Evolutionary conservation across 1,139 yeast species (phyloP).

Genomic region (Taphrina flavorubra): DNA sequence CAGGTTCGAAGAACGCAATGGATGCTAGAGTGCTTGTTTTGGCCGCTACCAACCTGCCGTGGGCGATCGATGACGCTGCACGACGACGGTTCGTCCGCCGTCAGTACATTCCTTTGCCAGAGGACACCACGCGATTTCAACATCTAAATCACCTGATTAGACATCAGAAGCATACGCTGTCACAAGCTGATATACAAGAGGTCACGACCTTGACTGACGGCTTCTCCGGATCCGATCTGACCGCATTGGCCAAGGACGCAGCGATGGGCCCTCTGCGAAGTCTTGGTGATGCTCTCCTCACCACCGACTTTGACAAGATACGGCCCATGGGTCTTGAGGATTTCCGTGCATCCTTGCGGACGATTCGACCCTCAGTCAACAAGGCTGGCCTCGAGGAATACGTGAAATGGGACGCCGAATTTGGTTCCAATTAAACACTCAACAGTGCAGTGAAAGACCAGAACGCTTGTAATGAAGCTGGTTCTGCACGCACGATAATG

Average conservation of each 20-base stretch:
- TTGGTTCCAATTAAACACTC: slow-evolving; percentile 20
- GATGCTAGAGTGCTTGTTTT: slow-evolving; percentile 82
- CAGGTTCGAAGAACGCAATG: slow-evolving; percentile 65
- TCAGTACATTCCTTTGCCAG: slow-evolving; percentile 95
- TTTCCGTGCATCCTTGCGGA: slow-evolving; percentile 75
- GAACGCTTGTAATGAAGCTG: background rate
- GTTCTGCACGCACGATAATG: slow-evolving; percentile 2
- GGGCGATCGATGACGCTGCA: slow-evolving; percentile 99
- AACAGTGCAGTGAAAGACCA: background rate
- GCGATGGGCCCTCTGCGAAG: slow-evolving; percentile 97
- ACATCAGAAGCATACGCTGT: slow-evolving; percentile 72
- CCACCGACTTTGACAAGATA: slow-evolving; percentile 84
- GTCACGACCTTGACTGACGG: slow-evolving; percentile 74
- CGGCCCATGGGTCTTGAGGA: slow-evolving; percentile 79
- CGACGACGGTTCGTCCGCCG: slow-evolving; percentile 83
- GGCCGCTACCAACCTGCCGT: slow-evolving; percentile 96
- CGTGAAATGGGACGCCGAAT: slow-evolving; percentile 70
- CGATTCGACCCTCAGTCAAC: slow-evolving; percentile 91
- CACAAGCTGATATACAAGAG: slow-evolving; percentile 65
- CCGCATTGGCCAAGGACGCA: slow-evolving; percentile 95
- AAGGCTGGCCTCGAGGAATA: slow-evolving; percentile 76
- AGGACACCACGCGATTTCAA: slow-evolving; percentile 74
- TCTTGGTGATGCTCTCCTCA: slow-evolving; percentile 82
- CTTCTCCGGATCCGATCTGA: slow-evolving; percentile 90
- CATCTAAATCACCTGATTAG: slow-evolving; percentile 74